Evolutionary conservation across 768 basidiomycete genomes (phyloP).

Genomic region (Tricholoma sp.): DNA sequence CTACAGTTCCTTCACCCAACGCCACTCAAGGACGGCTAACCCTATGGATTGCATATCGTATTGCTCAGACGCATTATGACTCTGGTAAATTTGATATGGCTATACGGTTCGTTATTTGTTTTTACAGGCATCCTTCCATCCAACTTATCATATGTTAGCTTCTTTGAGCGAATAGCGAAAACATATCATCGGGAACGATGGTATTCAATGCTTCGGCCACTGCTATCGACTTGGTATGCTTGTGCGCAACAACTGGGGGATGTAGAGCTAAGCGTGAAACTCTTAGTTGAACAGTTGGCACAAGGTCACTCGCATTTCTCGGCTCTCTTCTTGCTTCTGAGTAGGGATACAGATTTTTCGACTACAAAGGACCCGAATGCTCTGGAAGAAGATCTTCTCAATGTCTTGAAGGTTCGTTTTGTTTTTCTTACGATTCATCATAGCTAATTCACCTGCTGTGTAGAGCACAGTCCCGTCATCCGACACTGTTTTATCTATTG

Average conservation of each 20-base stretch:
- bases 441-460: neutral
- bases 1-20: constrained; percentile 30
- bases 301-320: constrained; percentile 45
- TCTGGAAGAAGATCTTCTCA: constrained; percentile 68
- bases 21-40: constrained; percentile 75
- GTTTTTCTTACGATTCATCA: neutral
- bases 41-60: constrained; percentile 86
- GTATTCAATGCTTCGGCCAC: constrained; percentile 65
- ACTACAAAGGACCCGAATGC: constrained; percentile 43
- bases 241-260: constrained; percentile 78
- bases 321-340: neutral
- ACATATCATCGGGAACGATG: constrained; percentile 86
- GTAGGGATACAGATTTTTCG: constrained; percentile 22
- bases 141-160: constrained; percentile 43
- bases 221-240: constrained; percentile 76
- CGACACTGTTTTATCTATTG: constrained; percentile 54
- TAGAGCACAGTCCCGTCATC: constrained; percentile 70
- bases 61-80: constrained; percentile 81
- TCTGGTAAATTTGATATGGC: constrained; percentile 85
- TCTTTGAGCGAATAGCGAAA: constrained; percentile 89
- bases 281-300: constrained; percentile 82
- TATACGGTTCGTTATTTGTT: constrained; percentile 55
- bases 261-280: constrained; percentile 65
- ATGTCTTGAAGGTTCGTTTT: constrained; percentile 58
- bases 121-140: neutral